Base-by-base conservation (phyloP, 2,329 filamentous ascomycete species). In the Beauveria sp. region DNA sequence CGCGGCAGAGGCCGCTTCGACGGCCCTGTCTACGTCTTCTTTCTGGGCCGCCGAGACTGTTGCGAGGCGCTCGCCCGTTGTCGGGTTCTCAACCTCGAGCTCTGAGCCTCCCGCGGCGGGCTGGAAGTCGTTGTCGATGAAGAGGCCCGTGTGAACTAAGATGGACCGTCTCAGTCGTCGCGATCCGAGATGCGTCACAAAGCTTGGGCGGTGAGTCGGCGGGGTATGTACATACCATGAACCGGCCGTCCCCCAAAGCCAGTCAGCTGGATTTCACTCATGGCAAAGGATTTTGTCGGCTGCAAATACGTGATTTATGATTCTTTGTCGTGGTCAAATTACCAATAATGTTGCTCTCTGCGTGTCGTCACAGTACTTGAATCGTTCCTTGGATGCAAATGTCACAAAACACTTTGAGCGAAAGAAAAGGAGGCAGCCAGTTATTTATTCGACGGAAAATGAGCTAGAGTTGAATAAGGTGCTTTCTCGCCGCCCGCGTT, bases 41-140 rank as follows among this genome's bases (percentile, higher is more conserved):
- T 42, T 48, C 24, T 64, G 62, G 24, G 65, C 65, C 50, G 66
- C 65, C 48, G 55, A 52, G 18, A 66, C 64, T n/a, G 65, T 60
- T 7, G 64, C 64, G 31, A 67, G 60, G 54, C 64, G 63, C 51
- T 67, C 58, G n/a, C 66, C 67, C 7, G 67, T 69, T 7, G 66
- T 59, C 16, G 68, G 68, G 63, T 69, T 69, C 50, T 52, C 50
- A 0, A 52, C 50, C n/a, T 38, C 20, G 6, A 52, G 50, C 50
- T 38, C 28, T 48, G 61, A 60, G 42, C 63, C 62, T 26, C 50
- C 42, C 18, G 45, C 63, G 22, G 62, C 52, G 14, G 62, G 56
- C 20, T 65, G 53, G 40, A 59, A 66, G 28, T 64, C 57, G 18
- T 63, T 63, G 38, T 62, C 61, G 26, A 66, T 66, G n/a, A 64